Conservation (phyloP, 139 green algal genomes). For the Chlorella ohadii region DNA sequence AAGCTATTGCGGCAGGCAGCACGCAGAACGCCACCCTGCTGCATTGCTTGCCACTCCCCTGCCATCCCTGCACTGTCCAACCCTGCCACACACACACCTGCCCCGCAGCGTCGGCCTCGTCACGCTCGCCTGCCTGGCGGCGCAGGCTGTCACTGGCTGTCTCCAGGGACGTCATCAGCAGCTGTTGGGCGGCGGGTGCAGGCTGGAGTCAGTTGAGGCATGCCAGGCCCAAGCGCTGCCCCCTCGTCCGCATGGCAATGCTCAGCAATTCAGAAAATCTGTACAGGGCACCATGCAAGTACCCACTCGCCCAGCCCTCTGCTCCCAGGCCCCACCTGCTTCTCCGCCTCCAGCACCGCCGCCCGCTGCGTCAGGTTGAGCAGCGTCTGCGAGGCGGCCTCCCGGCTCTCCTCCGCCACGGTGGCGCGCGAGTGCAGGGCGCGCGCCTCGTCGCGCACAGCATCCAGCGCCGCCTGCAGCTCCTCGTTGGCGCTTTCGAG, state of each 20-base stretch:
- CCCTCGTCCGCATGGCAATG: too few species aligned
- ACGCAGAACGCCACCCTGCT: too few species aligned
- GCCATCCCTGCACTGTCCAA: too few species aligned
- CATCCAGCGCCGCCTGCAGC: not conserved
- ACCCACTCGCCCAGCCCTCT: not conserved
- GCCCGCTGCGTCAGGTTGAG: constrained; percentile 30
- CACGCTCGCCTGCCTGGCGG: not conserved
- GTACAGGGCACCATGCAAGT: too few species aligned
- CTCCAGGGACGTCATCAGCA: too few species aligned
- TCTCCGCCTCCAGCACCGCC: constrained; percentile 22
- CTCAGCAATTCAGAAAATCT: too few species aligned
- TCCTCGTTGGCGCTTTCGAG: not conserved
- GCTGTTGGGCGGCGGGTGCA: not conserved
- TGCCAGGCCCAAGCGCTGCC: too few species aligned
- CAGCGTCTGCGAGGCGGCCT: constrained; percentile 13
- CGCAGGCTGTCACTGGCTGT: too few species aligned
- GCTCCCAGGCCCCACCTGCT: not conserved
- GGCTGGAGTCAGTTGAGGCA: not conserved
- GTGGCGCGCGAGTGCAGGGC: constrained; percentile 14
- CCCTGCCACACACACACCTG: not conserved
- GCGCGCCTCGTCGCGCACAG: not conserved
- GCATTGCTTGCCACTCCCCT: not conserved
- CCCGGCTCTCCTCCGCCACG: constrained; percentile 31
- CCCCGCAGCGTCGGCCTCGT: not conserved
- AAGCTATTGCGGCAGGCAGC: too few species aligned